Evolutionary conservation across 1,284 basidiomycete species (phyloP), one percentile per base, ranked within the genome.

Genomic region (Thecaphora thlaspeos): DNA sequence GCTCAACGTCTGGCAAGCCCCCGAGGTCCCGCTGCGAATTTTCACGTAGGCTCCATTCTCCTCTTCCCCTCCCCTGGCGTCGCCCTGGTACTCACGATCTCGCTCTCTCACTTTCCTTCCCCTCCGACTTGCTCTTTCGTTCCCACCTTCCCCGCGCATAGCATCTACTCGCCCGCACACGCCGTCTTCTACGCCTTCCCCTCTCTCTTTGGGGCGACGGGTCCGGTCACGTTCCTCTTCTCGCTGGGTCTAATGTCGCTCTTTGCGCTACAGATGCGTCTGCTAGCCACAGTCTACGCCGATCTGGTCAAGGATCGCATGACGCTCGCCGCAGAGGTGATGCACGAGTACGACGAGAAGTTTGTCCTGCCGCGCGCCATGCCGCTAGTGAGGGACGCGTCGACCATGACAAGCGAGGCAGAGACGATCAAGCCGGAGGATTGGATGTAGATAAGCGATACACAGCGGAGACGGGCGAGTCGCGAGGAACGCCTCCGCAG

Each of bases 301-400:
- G 61, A 55, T 32, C 47, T 70, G 14, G 53, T 70, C 26, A 68
- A 65, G 50, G 68, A 70, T 43, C 61, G 59, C 12, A 46, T 55
- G 1, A 47, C 65, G 4, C 50, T 70, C 2, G 61, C 67, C 19
- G 68, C 64, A 1, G 68, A 66, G 4, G 64, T 70, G 41, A 54
- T 70, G 28, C 55, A 58, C 15, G 68, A 70, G 48, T 70, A 70
- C 43, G 61, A 70, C 22, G 56, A 70, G 28, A 70, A 69, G 46
- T 70, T 68, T 41, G 68, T 70, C 23, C 57, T 65, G 28, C 68
- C 68, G 4, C 42, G 54, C 2, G 68, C 68, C 2, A 67, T 59
- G 14, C 68, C 68, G 2, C 50, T 55, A 2, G 58, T 63, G 1
- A 57, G 68, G 39, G 68, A 70, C 47, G 65, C 67, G 19, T 50